Conservation (phyloP, 78 protist genomes). For the Creolimax fragrantissima region DNA sequence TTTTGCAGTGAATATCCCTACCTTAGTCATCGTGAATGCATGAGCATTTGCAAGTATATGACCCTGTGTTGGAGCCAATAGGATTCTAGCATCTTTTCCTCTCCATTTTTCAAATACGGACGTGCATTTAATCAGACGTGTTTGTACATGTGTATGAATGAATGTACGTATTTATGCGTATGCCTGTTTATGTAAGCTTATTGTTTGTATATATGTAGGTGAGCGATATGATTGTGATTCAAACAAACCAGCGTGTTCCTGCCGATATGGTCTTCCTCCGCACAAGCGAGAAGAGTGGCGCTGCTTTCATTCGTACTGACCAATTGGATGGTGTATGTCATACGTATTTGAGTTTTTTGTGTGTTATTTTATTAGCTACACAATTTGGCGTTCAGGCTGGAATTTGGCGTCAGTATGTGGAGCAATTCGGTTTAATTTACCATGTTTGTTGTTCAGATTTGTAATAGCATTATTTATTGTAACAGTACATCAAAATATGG, state of each 20-base stretch:
- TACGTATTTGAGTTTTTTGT: neutral
- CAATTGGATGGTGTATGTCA: slow-evolving; percentile 62
- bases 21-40: neutral
- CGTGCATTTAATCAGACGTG: neutral
- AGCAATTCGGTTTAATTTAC: too few species aligned
- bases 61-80: neutral
- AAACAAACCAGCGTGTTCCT: slow-evolving; percentile 16
- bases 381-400: too few species aligned
- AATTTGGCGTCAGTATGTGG: too few species aligned
- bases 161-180: neutral
- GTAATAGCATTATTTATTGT: too few species aligned
- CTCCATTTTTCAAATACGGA: neutral
- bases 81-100: too few species aligned
- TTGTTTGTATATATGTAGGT: neutral
- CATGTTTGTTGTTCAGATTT: too few species aligned
- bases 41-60: neutral
- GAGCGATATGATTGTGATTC: slow-evolving; percentile 13
- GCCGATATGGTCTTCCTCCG: slow-evolving; percentile 22
- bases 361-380: neutral
- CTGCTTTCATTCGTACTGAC: slow-evolving; percentile 58
- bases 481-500: too few species aligned
- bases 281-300: slow-evolving; percentile 40
- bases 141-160: neutral
- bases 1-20: too few species aligned
- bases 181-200: neutral